Base-by-base conservation (phyloP, 192 early-diverging fungal genomes). In the Radiomyces spectabilis region DNA sequence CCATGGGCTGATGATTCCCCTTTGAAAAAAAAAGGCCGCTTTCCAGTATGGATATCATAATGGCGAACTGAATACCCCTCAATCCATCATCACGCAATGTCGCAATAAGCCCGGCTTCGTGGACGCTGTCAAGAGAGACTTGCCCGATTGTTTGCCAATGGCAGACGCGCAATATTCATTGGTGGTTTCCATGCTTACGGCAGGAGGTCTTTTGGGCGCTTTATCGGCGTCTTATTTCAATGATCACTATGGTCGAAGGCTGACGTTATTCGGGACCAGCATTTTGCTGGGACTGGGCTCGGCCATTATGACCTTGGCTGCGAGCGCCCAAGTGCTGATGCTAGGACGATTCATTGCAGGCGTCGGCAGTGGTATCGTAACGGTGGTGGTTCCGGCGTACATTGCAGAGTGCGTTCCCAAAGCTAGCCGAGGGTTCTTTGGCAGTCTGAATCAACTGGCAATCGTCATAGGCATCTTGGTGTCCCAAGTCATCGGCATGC, bases 371-470 rank as follows among this genome's bases (percentile, higher is more conserved):
- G 93, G 93, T 10, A 70, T 83, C 26, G 80, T 75, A 19, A 76
- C 79, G 24, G 92, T 91, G 13, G 79, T 89, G 24, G 83, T 88
- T 5, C 89, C 93, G 1, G 82, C 83, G 41, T 93, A 90, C 66
- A 77, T 92, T 37, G 75, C 83, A 44, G 93, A 93, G 52, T 71
- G 85, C 16, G 75, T 84, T 4, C 87, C 93, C 1, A 64, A 78
- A 35, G 63, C 66, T 8, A 61, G 77, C n/a, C 73, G 89, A 5
- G 93, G 93, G 0, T 67, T 77, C 29, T 75, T 92, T 29, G 91
- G 88, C 34, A 76, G 83, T n/a, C 74, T 86, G 57, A 91, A 91
- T 66, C 93, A 95, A 70, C 63, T 92, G 43, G 83, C 85, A 31
- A 89, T 92, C 47, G 83, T 93, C 9, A 45, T 80, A 9, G 93